Evolutionary conservation across 129 eudicot genomes (phyloP), one percentile per base, ranked within the genome.

Genomic region (Ambrosia trifida): DNA sequence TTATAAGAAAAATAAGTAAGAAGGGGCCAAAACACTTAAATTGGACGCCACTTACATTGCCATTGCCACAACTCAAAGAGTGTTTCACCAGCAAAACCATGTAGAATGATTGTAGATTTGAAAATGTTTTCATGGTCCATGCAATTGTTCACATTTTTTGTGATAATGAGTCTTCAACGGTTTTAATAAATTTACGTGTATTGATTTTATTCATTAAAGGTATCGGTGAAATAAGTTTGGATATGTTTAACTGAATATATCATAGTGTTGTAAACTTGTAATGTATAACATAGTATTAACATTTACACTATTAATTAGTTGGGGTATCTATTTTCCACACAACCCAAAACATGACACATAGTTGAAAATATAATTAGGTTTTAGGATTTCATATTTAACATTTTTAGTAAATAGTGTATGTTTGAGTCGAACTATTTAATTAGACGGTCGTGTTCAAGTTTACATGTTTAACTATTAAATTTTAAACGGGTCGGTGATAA

Each of bases 41-140:
- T 16, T 70, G 77, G 66, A 78, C 81, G 77, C 81, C 76, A 77
- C 76, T 35, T 11, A 70, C 76, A 77, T 68, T 35, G 30, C 76
- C 76, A 77, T 68, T 35, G 50, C 68, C 67, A 70, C 77, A 68
- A 46, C 33, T 13, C 46, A 62, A 51, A 51, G 81, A 78, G 77
- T 78, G 81, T 40, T 70, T 78, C 72, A 78, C 77, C 81, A 78
- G 81, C 81, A 78, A 72, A 61, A 62, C 33, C 51, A 41, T 50
- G 20, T n/a, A 38, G 57, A 77, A 77, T 77, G 72, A 77, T 77
- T 70, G 66, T 63, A 19, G 66, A 16, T 51, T 69, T 77, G 81
- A 77, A 77, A 70, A 57, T 52, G 45, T 65, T 52, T 52, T 31
- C 16, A 75, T 75, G 79, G 79, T 66, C 79, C 79, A 75, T 54